Conservation (phyloP, 257 asterid genomes). For the Linaria vulgaris region DNA sequence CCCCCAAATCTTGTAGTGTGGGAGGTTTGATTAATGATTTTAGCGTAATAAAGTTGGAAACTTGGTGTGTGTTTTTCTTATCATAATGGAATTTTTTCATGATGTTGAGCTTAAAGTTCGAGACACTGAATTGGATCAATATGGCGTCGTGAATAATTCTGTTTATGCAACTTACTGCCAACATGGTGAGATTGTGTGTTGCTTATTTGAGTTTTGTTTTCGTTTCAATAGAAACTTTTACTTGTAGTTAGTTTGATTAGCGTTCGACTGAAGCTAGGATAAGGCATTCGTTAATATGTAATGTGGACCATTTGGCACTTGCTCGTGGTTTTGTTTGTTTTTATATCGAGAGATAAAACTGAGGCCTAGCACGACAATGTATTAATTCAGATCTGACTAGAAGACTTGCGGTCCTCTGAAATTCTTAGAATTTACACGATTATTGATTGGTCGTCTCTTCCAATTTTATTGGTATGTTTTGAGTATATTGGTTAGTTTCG, state of each 20-base stretch:
- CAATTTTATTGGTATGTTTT: too few relatives aligned
- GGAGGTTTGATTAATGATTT: background rate
- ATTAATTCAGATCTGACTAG: background rate
- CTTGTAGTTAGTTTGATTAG: background rate
- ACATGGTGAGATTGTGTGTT: constrained; percentile 60
- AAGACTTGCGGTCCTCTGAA: too few relatives aligned
- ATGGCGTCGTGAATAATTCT: constrained; percentile 91
- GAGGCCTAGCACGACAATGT: background rate
- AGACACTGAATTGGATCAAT: constrained; percentile 94
- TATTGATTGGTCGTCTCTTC: too few relatives aligned
- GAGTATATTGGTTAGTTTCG: too few relatives aligned
- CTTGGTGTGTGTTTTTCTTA: constrained; percentile 18
- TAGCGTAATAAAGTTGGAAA: background rate
- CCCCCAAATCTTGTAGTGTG: too few relatives aligned
- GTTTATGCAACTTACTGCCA: constrained; percentile 87
- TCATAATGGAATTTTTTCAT: constrained; percentile 70
- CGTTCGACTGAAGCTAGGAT: too few relatives aligned
- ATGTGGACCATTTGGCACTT: background rate
- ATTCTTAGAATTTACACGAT: too few relatives aligned
- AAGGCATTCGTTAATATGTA: background rate
- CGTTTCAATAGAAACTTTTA: background rate
- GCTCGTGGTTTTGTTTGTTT: too few relatives aligned
- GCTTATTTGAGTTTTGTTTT: background rate
- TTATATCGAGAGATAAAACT: too few relatives aligned
- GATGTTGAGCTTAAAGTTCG: constrained; percentile 81